Evolutionary conservation across 768 basidiomycete genomes (phyloP).

Genomic region (Russula vinacea): DNA sequence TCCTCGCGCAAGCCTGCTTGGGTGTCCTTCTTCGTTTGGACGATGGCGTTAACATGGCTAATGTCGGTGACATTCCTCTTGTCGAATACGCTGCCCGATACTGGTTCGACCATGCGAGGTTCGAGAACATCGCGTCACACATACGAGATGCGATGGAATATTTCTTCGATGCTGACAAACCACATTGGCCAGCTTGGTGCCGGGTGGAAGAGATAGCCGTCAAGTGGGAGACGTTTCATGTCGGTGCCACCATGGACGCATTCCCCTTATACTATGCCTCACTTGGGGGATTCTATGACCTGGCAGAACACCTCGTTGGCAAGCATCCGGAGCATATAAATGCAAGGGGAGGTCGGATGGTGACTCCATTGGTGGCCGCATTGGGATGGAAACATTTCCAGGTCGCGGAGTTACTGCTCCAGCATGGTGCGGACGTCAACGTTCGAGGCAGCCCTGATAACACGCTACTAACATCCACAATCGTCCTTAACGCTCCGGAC

Average conservation of each 20-base stretch:
- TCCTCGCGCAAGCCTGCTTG: slow-evolving; percentile 10
- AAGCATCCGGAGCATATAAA: background rate
- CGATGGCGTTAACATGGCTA: background rate
- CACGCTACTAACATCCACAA: background rate
- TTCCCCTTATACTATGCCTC: slow-evolving; percentile 7
- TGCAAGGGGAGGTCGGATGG: background rate
- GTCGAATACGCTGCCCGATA: background rate
- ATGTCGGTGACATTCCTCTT: background rate
- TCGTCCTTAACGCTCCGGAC: background rate
- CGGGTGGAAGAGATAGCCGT: background rate
- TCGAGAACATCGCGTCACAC: background rate
- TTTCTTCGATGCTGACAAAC: slow-evolving; percentile 3
- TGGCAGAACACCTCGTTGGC: background rate
- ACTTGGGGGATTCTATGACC: background rate
- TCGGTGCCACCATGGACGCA: background rate
- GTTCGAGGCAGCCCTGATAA: background rate
- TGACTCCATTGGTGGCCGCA: background rate
- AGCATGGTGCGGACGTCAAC: background rate
- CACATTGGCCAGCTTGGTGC: slow-evolving; percentile 9
- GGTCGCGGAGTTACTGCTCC: background rate
- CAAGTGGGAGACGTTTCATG: fast-evolving
- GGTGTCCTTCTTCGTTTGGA: slow-evolving; percentile 1
- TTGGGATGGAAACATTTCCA: background rate
- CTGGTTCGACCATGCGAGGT: slow-evolving; percentile 8
- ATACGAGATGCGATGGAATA: background rate